A percentile compares a stretch with the other conserved stretches of the same genome.
Conservation (phyloP, 371 early-diverging fungal species). For the Parasitella parasitica region DNA sequence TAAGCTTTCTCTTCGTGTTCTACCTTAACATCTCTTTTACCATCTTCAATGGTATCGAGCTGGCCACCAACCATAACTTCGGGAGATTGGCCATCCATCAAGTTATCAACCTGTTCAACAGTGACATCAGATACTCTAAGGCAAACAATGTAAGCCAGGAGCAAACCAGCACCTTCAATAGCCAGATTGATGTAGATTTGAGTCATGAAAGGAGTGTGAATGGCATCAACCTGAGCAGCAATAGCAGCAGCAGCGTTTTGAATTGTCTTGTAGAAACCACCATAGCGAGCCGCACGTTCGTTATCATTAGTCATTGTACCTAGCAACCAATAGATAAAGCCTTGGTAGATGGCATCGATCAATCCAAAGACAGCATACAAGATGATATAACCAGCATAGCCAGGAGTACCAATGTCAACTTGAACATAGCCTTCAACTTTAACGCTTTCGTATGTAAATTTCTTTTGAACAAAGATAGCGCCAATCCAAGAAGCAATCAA, state of each 20-base stretch:
- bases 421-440: slow-evolving; percentile 5
- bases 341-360: slow-evolving; percentile 73
- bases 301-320: slow-evolving; percentile 74
- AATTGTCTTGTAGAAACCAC: slow-evolving; percentile 83
- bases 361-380: slow-evolving; percentile 67
- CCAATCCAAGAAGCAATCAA: slow-evolving; percentile 61
- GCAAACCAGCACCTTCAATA: slow-evolving; percentile 28
- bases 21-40: neutral
- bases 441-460: slow-evolving; percentile 36
- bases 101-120: slow-evolving; percentile 27
- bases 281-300: slow-evolving; percentile 66
- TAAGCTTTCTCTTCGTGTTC: slow-evolving; percentile 6
- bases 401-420: slow-evolving; percentile 31
- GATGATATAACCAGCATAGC: slow-evolving; percentile 53
- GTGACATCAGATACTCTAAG: slow-evolving; percentile 24
- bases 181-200: slow-evolving; percentile 28
- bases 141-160: slow-evolving; percentile 30
- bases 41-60: slow-evolving; percentile 17
- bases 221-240: slow-evolving; percentile 40
- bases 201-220: slow-evolving; percentile 39
- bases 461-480: slow-evolving; percentile 56
- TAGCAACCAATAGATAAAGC: slow-evolving; percentile 75
- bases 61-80: slow-evolving; percentile 30
- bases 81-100: slow-evolving; percentile 16
- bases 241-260: slow-evolving; percentile 56